Conservation (phyloP, 148 eudicot species). For the Rhododendron simsii region DNA sequence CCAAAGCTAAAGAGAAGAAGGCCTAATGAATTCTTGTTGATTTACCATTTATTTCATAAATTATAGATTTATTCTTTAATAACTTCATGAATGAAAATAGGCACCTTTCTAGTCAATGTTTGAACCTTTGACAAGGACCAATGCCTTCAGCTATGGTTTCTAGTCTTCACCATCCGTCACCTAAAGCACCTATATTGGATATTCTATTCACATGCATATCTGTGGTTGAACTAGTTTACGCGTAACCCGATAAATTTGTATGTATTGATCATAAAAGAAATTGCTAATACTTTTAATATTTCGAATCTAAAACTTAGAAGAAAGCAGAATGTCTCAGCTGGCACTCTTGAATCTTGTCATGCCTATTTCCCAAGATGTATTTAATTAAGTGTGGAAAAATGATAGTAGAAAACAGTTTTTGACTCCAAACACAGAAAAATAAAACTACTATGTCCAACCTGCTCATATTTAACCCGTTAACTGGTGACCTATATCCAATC, state of each 20-base stretch:
- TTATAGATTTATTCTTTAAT: no score
- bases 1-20: no score
- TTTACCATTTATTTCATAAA: no score
- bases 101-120: neutral
- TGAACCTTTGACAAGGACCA: neutral
- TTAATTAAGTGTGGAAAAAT: no score
- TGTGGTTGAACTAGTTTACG: neutral
- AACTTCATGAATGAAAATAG: no score
- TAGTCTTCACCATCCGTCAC: neutral
- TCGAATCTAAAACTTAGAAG: neutral
- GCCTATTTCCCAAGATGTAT: neutral
- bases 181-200: neutral
- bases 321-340: no score
- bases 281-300: neutral
- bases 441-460: no score
- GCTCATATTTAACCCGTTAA: no score
- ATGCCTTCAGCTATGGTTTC: neutral
- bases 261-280: neutral
- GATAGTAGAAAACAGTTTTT: no score
- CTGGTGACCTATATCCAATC: no score
- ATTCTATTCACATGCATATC: neutral
- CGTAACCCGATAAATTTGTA: neutral
- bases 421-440: neutral
- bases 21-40: no score
- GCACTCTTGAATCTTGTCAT: neutral